Conservation (phyloP, 768 basidiomycete species). For the Gautieria morchelliformis region DNA sequence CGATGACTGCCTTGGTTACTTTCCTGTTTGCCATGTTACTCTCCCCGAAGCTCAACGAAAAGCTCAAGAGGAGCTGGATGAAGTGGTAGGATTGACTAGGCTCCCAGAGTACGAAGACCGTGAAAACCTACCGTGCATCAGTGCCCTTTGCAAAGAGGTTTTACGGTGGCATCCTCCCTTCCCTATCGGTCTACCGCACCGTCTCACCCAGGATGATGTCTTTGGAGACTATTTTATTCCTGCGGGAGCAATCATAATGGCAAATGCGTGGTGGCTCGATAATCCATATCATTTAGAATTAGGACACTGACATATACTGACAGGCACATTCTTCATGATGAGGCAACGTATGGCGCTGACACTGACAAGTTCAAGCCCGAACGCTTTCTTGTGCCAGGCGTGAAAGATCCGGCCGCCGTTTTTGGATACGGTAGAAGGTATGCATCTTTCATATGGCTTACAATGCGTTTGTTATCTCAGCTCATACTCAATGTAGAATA, state of each 20-base stretch:
- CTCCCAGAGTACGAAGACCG: slow-evolving; percentile 24
- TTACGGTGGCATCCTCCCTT: slow-evolving; percentile 22
- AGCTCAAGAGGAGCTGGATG: slow-evolving; percentile 10
- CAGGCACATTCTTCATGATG: slow-evolving; percentile 28
- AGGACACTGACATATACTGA: not conserved
- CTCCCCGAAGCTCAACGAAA: slow-evolving; percentile 7
- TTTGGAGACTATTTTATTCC: slow-evolving; percentile 5
- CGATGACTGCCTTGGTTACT: not conserved
- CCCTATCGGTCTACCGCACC: slow-evolving; percentile 3
- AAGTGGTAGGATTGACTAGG: slow-evolving; percentile 7
- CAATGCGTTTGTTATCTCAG: too few species aligned
- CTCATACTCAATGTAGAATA: not conserved
- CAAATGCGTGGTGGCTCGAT: slow-evolving; percentile 2
- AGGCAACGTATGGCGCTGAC: slow-evolving; percentile 25
- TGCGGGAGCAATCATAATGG: slow-evolving; percentile 3
- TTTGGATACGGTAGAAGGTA: slow-evolving; percentile 17
- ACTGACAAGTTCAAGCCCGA: slow-evolving; percentile 31
- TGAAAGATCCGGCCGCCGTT: not conserved
- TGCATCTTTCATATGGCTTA: not conserved
- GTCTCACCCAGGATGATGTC: slow-evolving; percentile 5
- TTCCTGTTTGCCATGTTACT: slow-evolving; percentile 10
- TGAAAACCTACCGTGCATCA: slow-evolving; percentile 2
- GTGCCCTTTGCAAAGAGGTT: slow-evolving; percentile 19
- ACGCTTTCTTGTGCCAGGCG: slow-evolving; percentile 19
- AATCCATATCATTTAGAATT: not conserved